phyloP scores from a whole-genome alignment of 1,139 yeast species.

The Geotrichum candidum region DNA sequence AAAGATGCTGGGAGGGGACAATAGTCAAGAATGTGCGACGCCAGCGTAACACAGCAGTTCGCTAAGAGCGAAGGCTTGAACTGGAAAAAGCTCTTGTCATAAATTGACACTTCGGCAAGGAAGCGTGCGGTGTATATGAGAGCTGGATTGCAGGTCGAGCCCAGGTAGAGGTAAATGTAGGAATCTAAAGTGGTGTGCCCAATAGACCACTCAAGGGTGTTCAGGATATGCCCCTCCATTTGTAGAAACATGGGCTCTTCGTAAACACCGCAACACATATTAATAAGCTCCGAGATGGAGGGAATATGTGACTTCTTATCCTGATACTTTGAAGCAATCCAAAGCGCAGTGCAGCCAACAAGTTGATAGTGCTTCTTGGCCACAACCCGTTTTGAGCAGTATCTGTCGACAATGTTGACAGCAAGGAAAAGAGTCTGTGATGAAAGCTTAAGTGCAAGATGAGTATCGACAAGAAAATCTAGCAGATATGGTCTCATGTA shows the following conservation, averaged over 20 bases:
- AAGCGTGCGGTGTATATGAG: slow-evolving; percentile 46
- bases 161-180: slow-evolving; percentile 31
- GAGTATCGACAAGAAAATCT: slow-evolving; percentile 79
- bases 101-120: slow-evolving; percentile 72
- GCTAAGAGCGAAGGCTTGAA: slow-evolving; percentile 61
- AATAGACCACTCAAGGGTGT: slow-evolving; percentile 82
- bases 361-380: slow-evolving; percentile 88
- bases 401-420: slow-evolving; percentile 78
- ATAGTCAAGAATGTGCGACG: slow-evolving; percentile 56
- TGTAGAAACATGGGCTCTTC: slow-evolving; percentile 89
- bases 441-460: slow-evolving; percentile 68
- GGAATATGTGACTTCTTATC: slow-evolving; percentile 88
- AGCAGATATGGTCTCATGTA: slow-evolving; percentile 84
- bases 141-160: slow-evolving; percentile 25
- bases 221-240: slow-evolving; percentile 89
- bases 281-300: slow-evolving; percentile 64
- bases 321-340: slow-evolving; percentile 94
- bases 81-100: slow-evolving; percentile 60
- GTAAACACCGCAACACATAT: slow-evolving; percentile 78
- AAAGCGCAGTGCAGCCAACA: slow-evolving; percentile 87
- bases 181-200: slow-evolving; percentile 49
- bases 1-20: slow-evolving; percentile 8
- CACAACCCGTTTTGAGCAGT: slow-evolving; percentile 87
- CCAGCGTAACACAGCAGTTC: slow-evolving; percentile 61
- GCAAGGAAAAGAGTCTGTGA: slow-evolving; percentile 80